Percentiles rank a stretch among this genome's conserved stretches.
phyloP scores from a whole-genome alignment of 2,329 filamentous ascomycete species.

The Coniochaeta prunicola region DNA sequence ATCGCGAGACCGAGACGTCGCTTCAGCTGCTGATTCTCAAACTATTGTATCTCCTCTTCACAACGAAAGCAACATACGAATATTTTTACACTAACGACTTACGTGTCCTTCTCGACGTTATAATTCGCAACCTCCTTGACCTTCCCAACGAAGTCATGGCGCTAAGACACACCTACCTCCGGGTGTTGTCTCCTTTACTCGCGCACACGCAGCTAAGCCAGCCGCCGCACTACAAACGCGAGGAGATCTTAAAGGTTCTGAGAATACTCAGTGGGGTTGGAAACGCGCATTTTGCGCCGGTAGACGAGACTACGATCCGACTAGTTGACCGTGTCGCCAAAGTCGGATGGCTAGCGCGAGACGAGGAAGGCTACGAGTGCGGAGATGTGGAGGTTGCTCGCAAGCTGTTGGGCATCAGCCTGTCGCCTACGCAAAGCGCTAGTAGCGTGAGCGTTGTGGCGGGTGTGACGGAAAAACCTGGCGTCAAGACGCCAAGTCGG shows the following conservation, averaged over 20 bases:
- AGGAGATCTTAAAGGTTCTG: conserved; percentile 74
- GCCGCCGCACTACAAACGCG: conserved; percentile 83
- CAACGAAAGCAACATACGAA: conserved; percentile 83
- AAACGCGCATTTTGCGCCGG: conserved; percentile 69
- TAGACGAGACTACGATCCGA: conserved; percentile 72
- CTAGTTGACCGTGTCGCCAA: conserved; percentile 68
- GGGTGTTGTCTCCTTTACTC: conserved; percentile 83
- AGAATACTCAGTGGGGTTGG: conserved; percentile 60
- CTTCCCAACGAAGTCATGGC: conserved; percentile 73
- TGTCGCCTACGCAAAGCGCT: conserved; percentile 56
- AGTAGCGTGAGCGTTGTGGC: conserved; percentile 76
- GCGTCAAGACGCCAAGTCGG: conserved; percentile 71
- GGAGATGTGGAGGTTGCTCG: conserved; percentile 41
- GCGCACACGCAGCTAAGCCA: conserved; percentile 85
- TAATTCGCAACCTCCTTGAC: conserved; percentile 94
- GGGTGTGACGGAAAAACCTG: conserved; percentile 72
- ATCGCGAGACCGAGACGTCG: conserved; percentile 89
- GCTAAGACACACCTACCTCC: conserved; percentile 87
- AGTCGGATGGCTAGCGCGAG: conserved; percentile 58
- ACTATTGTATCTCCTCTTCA: conserved; percentile 90
- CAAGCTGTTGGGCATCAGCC: conserved; percentile 63
- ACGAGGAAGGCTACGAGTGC: conserved; percentile 25
- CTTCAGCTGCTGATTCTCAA: conserved; percentile 95
- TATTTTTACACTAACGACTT: conserved; percentile 99
- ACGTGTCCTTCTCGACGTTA: conserved; percentile 87